Base-by-base conservation (phyloP, 2,329 filamentous ascomycete genomes). In the Trichoderma sp. region DNA sequence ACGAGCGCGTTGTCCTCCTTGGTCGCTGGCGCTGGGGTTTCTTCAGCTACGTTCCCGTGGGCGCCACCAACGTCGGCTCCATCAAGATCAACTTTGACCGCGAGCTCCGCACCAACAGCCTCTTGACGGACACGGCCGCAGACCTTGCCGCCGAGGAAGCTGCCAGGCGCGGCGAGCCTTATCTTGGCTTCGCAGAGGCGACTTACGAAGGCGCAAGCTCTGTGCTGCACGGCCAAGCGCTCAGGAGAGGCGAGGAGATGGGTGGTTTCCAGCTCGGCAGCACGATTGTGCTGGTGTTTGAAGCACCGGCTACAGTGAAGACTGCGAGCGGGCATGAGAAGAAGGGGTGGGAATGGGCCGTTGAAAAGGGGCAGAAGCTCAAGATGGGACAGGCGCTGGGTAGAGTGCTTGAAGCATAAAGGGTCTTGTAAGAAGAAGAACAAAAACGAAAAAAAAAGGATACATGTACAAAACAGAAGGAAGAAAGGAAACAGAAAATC, bases 31-130 rank as follows among this genome's bases (percentile, higher is more conserved):
- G 94, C 67, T 96, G 93, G 87, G 95, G 95, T 19, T 98, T 99
- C 86, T 99, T 99, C 84, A 92, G 90, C 72, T 97, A 93, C 81
- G 94, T 93, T 0, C 94, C 96, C 15, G 95, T 99, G 37, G 95
- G 95, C 70, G 95, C 95, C 8, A 99, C 95, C 25, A 99, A 99
- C 74, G 95, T 99, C 53, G 95, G 95, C 67, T 96, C 92, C 69
- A 98, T 99, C 81, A 92, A 92, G 77, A 88, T 99, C 82, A 97
- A 99, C 81, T 99, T 99, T 78, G 96, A 99, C 80, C 85, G 90
- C 69, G 95, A 99, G 80, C 84, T 99, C 69, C 90, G 94, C 71
- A 96, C 96, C 61, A 99, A 99, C 81, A 93, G 89, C 72, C 84
- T 99, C 63, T 90, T 91, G 3, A 97, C 94, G 3, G 95, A 99